Evolutionary conservation across 2,329 filamentous ascomycete genomes (phyloP).

Genomic region (Xylaria sp.): DNA sequence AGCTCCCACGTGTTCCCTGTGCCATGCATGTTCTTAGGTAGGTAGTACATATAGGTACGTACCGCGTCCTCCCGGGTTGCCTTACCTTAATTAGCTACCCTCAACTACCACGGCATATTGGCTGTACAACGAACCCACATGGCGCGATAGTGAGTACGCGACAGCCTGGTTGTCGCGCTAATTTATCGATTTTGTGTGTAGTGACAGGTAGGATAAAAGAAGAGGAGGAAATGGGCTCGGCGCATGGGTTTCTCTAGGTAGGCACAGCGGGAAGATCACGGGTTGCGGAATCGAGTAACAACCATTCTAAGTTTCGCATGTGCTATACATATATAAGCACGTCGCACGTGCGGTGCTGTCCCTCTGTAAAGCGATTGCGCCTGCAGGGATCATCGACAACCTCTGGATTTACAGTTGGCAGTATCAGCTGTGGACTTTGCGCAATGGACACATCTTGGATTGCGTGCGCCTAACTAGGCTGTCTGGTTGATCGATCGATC

Average conservation of each 20-base stretch:
- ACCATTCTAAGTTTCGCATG: no score
- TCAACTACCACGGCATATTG: not conserved
- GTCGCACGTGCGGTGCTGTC: not conserved
- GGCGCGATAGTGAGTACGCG: not conserved
- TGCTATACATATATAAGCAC: not conserved
- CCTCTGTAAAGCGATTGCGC: not conserved
- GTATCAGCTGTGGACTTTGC: not conserved
- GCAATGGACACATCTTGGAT: not conserved
- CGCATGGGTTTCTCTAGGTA: not conserved
- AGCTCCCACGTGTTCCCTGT: not conserved
- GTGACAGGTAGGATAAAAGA: no score
- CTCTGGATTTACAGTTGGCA: not conserved
- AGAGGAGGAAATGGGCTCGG: not conserved
- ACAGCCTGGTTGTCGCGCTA: not conserved
- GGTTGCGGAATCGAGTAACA: no score
- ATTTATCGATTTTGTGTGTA: not conserved
- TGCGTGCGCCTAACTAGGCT: no score
- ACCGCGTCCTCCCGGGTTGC: no score
- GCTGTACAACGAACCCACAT: not conserved
- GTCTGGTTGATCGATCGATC: not conserved
- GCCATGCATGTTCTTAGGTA: not conserved
- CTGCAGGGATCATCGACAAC: not conserved
- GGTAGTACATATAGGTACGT: not conserved
- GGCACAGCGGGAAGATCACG: not conserved
- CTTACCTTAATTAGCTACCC: constrained; percentile 1